phyloP scores from a whole-genome alignment of 345 rosid genomes.

The Gossypium anomalum region DNA sequence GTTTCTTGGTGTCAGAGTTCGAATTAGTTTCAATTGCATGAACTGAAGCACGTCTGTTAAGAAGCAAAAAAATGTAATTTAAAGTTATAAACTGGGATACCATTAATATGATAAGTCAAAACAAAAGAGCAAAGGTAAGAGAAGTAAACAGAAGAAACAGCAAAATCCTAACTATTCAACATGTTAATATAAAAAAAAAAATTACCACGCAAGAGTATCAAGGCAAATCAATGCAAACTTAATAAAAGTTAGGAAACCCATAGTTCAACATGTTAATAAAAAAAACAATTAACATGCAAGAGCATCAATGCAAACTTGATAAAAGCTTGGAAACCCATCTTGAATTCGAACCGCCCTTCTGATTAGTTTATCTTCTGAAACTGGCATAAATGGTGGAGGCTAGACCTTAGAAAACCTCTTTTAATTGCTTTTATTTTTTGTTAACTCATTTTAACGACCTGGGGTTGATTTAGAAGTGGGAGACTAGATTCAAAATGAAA shows the following conservation, averaged over 20 bases:
- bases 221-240: slow-evolving; percentile 17
- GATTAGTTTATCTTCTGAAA: not conserved
- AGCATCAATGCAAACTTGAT: slow-evolving; percentile 15
- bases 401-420: not conserved
- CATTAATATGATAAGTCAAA: not conserved
- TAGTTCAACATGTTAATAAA: not conserved
- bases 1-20: slow-evolving; percentile 20
- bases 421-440: too few relatives aligned
- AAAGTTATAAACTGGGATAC: too few relatives aligned
- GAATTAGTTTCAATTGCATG: slow-evolving; percentile 33
- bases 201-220: slow-evolving; percentile 28
- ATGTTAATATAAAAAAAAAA: not conserved
- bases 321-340: slow-evolving; percentile 18
- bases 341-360: not conserved
- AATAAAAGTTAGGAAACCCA: slow-evolving; percentile 12
- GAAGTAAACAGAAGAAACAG: not conserved
- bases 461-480: too few relatives aligned
- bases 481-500: too few relatives aligned
- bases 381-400: not conserved
- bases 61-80: not conserved
- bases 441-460: too few relatives aligned
- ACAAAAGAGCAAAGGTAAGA: not conserved
- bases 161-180: not conserved
- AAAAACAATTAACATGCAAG: slow-evolving; percentile 25
- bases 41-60: slow-evolving; percentile 29